Conservation (phyloP, 2,329 filamentous ascomycete genomes). For the Claviceps capensis region DNA sequence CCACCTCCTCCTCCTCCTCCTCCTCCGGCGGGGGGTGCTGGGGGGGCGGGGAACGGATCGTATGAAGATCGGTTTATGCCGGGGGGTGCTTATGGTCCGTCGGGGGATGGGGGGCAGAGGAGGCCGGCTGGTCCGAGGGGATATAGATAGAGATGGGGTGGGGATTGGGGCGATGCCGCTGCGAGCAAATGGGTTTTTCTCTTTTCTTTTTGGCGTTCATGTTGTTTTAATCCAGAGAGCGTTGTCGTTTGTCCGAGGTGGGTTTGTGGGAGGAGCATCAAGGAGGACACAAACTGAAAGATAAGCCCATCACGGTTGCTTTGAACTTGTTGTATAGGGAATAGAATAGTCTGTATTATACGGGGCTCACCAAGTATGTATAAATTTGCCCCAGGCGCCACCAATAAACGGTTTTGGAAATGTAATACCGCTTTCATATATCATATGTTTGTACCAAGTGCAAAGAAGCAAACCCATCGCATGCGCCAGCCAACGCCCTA, state of each 20-base stretch:
- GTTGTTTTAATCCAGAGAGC: background rate
- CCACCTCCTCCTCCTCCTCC: slow-evolving; percentile 26
- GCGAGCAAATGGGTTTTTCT: no score
- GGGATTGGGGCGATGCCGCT: background rate
- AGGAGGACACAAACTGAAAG: no score
- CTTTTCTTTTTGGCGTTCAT: no score
- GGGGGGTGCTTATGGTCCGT: slow-evolving; percentile 27
- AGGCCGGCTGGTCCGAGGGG: slow-evolving; percentile 31
- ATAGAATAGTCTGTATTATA: no score
- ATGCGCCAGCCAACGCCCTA: background rate
- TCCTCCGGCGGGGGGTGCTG: slow-evolving; percentile 8
- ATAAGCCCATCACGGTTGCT: no score
- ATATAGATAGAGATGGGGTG: slow-evolving; percentile 12
- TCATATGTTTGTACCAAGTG: background rate
- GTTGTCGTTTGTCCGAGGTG: background rate
- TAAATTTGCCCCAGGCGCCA: no score
- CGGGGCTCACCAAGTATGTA: no score
- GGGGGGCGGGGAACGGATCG: slow-evolving; percentile 9
- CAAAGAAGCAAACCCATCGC: background rate
- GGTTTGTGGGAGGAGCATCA: no score
- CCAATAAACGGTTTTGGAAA: no score
- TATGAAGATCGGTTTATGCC: slow-evolving; percentile 35
- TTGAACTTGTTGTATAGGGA: no score
- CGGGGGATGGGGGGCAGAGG: slow-evolving; percentile 18
- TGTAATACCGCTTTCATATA: background rate